phyloP scores from a whole-genome alignment of 2,329 filamentous ascomycete species.

The Pyrenophora seminiperda region DNA sequence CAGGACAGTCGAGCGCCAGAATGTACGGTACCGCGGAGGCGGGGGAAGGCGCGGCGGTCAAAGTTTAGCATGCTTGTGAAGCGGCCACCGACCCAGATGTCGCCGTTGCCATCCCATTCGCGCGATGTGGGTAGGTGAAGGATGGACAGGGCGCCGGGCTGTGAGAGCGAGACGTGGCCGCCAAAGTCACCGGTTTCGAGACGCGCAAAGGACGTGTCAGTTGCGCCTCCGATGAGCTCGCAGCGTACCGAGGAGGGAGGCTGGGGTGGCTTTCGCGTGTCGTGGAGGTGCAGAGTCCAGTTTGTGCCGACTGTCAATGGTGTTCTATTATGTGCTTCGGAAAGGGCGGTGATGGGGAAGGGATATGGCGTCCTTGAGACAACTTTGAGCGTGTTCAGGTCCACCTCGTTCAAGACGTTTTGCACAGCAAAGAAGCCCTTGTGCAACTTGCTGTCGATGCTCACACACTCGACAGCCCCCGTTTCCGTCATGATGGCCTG shows the following conservation, averaged over 20 bases:
- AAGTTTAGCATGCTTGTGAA: slow-evolving; percentile 90
- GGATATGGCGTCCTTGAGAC: slow-evolving; percentile 74
- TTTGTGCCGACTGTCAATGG: slow-evolving; percentile 86
- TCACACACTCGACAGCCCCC: slow-evolving; percentile 78
- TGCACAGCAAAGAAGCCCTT: slow-evolving; percentile 82
- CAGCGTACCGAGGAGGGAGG: slow-evolving; percentile 26
- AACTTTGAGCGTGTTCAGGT: slow-evolving; percentile 73
- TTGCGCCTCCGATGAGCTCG: slow-evolving; percentile 36
- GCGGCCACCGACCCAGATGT: slow-evolving; percentile 86
- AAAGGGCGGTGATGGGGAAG: slow-evolving; percentile 82
- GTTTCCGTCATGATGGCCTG: slow-evolving; percentile 70
- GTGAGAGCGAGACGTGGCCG: slow-evolving; percentile 72
- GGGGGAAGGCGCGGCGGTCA: slow-evolving; percentile 83
- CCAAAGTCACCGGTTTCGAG: slow-evolving; percentile 60
- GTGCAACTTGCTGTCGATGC: slow-evolving; percentile 69
- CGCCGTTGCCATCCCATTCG: slow-evolving; percentile 65
- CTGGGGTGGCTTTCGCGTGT: slow-evolving; percentile 61
- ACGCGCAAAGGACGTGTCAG: slow-evolving; percentile 37
- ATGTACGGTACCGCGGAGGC: slow-evolving; percentile 76
- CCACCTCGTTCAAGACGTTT: slow-evolving; percentile 77
- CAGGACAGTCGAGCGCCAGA: slow-evolving; percentile 81
- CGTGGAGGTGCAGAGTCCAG: slow-evolving; percentile 79
- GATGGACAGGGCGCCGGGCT: slow-evolving; percentile 82
- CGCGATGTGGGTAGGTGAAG: slow-evolving; percentile 71
- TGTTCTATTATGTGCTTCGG: slow-evolving; percentile 66